A percentile compares a stretch with the other conserved stretches of the same genome.
These are phyloP conservation scores for Nigrospora oryzae DNA, from an alignment of 2,329 filamentous ascomycete species.

Conservation along the genomic window DNA sequence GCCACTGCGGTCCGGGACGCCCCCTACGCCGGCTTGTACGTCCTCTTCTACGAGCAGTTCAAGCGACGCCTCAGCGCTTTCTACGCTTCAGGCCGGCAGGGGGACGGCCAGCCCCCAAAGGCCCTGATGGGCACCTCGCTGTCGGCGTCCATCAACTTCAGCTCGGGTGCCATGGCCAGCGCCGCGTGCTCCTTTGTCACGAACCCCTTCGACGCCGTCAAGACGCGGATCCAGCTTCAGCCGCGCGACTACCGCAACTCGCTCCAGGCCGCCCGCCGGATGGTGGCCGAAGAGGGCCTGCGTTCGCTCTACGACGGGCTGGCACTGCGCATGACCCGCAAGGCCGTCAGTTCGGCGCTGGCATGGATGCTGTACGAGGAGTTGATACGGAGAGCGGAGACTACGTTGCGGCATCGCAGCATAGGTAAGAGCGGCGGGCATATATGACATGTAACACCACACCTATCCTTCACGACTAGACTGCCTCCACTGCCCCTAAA, in stretches of 20 bases:
- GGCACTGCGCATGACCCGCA: slow-evolving; percentile 77
- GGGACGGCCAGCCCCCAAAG: no score
- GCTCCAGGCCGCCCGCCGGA: slow-evolving; percentile 64
- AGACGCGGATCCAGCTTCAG: slow-evolving; percentile 88
- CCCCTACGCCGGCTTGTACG: slow-evolving; percentile 93
- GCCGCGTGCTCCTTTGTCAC: slow-evolving; percentile 79
- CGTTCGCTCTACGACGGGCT: slow-evolving; percentile 80
- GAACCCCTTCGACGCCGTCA: slow-evolving; percentile 95
- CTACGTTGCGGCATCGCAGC: slow-evolving; percentile 15
- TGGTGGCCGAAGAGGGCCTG: slow-evolving; percentile 75
- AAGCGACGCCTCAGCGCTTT: slow-evolving; percentile 52
- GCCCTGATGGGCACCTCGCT: slow-evolving; percentile 25
- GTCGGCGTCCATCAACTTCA: slow-evolving; percentile 72
- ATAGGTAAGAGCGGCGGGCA: slow-evolving; percentile 7
- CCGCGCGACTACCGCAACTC: slow-evolving; percentile 77
- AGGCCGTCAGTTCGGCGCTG: slow-evolving; percentile 87
- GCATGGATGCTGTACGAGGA: slow-evolving; percentile 98
- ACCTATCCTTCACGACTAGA: no score
- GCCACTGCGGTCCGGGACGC: slow-evolving; percentile 89
- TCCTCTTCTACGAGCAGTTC: slow-evolving; percentile 83
- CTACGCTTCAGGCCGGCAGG: slow-evolving; percentile 3
- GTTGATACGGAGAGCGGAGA: slow-evolving; percentile 63
- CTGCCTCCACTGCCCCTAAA: not conserved
- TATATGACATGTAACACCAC: slow-evolving; percentile 9
- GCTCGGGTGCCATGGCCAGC: slow-evolving; percentile 72